Evolutionary conservation across 1,284 basidiomycete genomes (phyloP).

Genomic region (Trametes pubescens): DNA sequence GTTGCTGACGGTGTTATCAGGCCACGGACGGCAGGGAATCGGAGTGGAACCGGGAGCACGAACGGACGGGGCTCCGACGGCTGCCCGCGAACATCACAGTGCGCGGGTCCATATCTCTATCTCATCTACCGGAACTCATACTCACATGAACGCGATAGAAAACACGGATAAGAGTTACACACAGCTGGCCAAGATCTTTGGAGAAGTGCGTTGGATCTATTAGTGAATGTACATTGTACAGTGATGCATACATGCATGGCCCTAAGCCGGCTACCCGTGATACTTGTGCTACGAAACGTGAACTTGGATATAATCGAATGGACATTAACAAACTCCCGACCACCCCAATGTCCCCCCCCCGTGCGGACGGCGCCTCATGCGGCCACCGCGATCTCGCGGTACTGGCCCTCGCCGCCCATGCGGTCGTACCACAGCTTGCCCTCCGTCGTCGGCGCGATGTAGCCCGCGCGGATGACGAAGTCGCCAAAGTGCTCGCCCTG

Average conservation of each 20-base stretch:
- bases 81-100: slow-evolving; percentile 19
- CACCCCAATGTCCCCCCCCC: background rate
- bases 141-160: no score
- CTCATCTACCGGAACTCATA: no score
- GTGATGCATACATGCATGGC: slow-evolving; percentile 10
- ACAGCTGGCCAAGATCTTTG: background rate
- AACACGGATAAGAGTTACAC: background rate
- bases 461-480: slow-evolving; percentile 90
- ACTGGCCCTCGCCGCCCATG: slow-evolving; percentile 75
- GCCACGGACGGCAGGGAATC: background rate
- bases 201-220: slow-evolving; percentile 1
- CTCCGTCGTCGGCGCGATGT: slow-evolving; percentile 81
- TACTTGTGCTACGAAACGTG: background rate
- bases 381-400: slow-evolving; percentile 43
- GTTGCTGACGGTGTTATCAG: slow-evolving; percentile 22
- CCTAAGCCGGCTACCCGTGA: background rate
- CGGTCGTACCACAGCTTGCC: slow-evolving; percentile 87
- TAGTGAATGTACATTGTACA: slow-evolving; percentile 17
- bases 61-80: slow-evolving; percentile 32
- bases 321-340: background rate
- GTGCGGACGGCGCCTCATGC: slow-evolving; percentile 17
- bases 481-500: slow-evolving; percentile 97
- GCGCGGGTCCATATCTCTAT: background rate
- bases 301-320: no score
- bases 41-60: background rate